A percentile compares a stretch with the other conserved stretches of the same genome.
phyloP scores from a whole-genome alignment of 2,329 filamentous ascomycete species.

The Bipolaris victoriae region DNA sequence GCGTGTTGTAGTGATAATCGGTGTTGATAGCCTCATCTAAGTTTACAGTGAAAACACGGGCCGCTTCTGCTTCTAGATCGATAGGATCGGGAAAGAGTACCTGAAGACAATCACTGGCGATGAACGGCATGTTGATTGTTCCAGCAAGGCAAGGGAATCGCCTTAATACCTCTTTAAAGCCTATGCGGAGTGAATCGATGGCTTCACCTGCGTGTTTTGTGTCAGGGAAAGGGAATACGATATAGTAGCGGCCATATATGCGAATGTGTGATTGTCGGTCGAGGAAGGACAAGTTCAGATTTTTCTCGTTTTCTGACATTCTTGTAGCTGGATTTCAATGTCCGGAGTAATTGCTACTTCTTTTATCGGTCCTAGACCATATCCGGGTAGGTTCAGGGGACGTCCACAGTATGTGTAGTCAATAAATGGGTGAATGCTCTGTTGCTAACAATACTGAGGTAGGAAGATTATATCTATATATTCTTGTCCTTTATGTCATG shows the following conservation, averaged over 20 bases:
- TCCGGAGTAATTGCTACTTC: background rate
- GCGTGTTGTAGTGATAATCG: conserved; percentile 9
- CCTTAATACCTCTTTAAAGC: conserved; percentile 18
- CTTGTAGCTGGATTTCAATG: too few relatives aligned
- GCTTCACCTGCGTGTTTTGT: conserved; percentile 13
- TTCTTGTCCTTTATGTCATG: background rate
- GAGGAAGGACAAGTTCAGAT: conserved; percentile 22
- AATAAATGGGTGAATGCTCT: background rate
- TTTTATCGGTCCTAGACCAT: background rate
- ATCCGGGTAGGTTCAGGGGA: background rate
- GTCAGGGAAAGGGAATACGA: conserved; percentile 27
- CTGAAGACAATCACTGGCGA: conserved; percentile 5
- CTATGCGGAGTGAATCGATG: conserved; percentile 14
- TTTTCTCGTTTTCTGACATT: background rate
- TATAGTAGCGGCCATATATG: conserved; percentile 22
- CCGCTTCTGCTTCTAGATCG: conserved; percentile 11
- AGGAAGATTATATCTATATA: too few relatives aligned
- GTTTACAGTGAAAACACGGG: conserved; percentile 14
- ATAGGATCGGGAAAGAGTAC: conserved; percentile 19
- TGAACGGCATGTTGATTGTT: conserved; percentile 15
- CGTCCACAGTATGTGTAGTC: background rate
- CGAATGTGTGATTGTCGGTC: conserved; percentile 28
- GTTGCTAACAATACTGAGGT: background rate
- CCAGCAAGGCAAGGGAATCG: conserved; percentile 27
- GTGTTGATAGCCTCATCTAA: conserved; percentile 1